Evolutionary conservation across 2,329 filamentous ascomycete species (phyloP).

Genomic region (Penicillium janthinellum): DNA sequence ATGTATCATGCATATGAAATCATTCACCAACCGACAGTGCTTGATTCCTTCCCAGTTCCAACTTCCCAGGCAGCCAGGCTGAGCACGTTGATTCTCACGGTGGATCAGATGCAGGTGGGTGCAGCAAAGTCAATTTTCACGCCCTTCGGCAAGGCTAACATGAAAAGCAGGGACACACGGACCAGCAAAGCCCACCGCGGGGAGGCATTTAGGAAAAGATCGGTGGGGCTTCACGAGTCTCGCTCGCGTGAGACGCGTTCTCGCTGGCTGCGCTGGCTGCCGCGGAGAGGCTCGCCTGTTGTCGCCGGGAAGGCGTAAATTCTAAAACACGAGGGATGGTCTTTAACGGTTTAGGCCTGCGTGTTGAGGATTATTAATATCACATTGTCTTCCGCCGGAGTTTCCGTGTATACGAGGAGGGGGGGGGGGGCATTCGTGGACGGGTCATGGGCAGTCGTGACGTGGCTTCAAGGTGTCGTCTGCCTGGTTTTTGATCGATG

Average conservation of each 20-base stretch:
- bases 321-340: neutral
- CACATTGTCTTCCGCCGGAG: neutral
- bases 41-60: neutral
- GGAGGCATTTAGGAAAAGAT: constrained; percentile 33
- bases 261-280: no score
- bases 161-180: constrained; percentile 18
- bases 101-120: neutral
- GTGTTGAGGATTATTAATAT: neutral
- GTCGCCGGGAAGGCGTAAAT: neutral
- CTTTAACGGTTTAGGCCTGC: neutral
- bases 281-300: neutral
- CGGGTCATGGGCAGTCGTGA: neutral
- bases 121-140: constrained; percentile 29
- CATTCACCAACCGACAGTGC: neutral
- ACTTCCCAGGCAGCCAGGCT: no score
- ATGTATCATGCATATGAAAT: constrained; percentile 1
- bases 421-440: neutral
- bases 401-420: neutral
- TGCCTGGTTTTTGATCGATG: neutral
- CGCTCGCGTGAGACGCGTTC: no score
- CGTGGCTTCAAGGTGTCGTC: neutral
- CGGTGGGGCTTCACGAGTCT: constrained; percentile 12
- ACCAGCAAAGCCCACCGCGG: constrained; percentile 28
- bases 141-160: constrained; percentile 29
- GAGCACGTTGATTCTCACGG: neutral